Percentiles rank a stretch among this genome's conserved stretches.
These are phyloP conservation scores for Dactylonectria estremocensis DNA, from an alignment of 2,329 filamentous ascomycete species.

Conservation along the genomic window DNA sequence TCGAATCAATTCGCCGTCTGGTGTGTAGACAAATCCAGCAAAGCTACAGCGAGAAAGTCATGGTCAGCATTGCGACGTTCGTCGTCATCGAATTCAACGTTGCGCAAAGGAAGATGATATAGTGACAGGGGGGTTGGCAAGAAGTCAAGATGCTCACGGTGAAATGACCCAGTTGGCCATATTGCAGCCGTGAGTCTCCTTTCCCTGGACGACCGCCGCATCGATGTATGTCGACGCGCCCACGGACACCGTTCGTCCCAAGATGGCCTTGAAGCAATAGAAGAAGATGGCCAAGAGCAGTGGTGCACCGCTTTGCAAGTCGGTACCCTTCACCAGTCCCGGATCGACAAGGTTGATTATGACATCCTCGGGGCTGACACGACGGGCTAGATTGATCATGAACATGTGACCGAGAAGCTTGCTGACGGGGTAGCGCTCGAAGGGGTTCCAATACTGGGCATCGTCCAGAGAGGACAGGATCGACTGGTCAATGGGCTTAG, in stretches of 20 bases:
- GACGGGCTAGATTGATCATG: slow-evolving; percentile 6
- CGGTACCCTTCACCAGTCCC: slow-evolving; percentile 14
- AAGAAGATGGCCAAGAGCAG: not conserved
- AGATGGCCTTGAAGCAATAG: slow-evolving; percentile 18
- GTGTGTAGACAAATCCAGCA: slow-evolving; percentile 19
- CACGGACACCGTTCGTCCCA: slow-evolving; percentile 9
- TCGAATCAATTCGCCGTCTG: slow-evolving; percentile 2
- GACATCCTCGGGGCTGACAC: slow-evolving; percentile 19
- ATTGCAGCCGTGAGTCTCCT: slow-evolving; percentile 30
- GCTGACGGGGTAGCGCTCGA: slow-evolving; percentile 23
- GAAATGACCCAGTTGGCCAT: slow-evolving; percentile 26
- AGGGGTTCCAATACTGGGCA: not conserved
- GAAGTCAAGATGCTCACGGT: slow-evolving; percentile 14
- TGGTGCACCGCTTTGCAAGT: slow-evolving; percentile 16
- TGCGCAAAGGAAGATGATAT: too few species aligned
- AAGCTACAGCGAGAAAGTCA: not conserved
- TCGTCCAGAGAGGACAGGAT: slow-evolving; percentile 17
- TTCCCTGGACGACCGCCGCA: slow-evolving; percentile 15
- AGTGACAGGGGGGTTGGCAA: too few species aligned
- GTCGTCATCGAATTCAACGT: not conserved
- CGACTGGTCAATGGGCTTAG: not conserved
- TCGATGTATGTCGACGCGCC: slow-evolving; percentile 33
- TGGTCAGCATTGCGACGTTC: not conserved
- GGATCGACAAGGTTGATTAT: slow-evolving; percentile 32
- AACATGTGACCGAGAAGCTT: slow-evolving; percentile 30